Conservation (phyloP, 2,329 filamentous ascomycete species). For the Elsinoe perseae region DNA sequence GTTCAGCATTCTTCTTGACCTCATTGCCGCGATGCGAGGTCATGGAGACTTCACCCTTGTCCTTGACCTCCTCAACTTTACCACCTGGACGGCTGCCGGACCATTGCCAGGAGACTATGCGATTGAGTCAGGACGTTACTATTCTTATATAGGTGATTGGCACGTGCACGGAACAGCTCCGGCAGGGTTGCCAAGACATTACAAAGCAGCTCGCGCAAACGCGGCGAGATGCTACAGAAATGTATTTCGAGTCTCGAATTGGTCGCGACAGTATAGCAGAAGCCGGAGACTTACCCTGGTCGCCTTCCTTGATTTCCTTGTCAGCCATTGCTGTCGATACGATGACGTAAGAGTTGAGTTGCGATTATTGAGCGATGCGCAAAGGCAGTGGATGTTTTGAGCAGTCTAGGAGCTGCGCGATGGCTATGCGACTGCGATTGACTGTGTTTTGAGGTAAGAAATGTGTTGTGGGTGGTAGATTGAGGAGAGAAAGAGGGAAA, state of each 20-base stretch:
- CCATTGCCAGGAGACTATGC: constrained; percentile 57
- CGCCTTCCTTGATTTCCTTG: constrained; percentile 44
- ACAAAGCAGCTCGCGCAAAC: background rate
- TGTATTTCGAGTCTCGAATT: background rate
- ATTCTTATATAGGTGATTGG: constrained; percentile 9
- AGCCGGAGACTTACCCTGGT: constrained; percentile 37
- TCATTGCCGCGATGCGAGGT: constrained; percentile 56
- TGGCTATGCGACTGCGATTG: constrained; percentile 6
- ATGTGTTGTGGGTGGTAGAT: background rate
- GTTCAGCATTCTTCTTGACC: constrained; percentile 55
- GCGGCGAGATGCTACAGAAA: background rate
- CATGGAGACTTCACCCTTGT: constrained; percentile 53
- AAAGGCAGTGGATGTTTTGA: constrained; percentile 3
- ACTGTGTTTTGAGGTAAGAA: background rate
- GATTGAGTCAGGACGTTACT: constrained; percentile 18
- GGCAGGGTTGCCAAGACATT: constrained; percentile 19
- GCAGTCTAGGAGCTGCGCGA: constrained; percentile 10
- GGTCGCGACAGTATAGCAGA: background rate
- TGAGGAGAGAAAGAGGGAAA: constrained; percentile 3
- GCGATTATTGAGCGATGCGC: background rate
- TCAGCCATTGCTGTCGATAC: constrained; percentile 34
- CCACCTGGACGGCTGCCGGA: constrained; percentile 48
- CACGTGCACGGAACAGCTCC: constrained; percentile 19
- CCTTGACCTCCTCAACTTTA: constrained; percentile 49
- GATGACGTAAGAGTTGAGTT: constrained; percentile 12